Conservation (phyloP, 1,139 yeast genomes). For the Pichiaceae sp. region DNA sequence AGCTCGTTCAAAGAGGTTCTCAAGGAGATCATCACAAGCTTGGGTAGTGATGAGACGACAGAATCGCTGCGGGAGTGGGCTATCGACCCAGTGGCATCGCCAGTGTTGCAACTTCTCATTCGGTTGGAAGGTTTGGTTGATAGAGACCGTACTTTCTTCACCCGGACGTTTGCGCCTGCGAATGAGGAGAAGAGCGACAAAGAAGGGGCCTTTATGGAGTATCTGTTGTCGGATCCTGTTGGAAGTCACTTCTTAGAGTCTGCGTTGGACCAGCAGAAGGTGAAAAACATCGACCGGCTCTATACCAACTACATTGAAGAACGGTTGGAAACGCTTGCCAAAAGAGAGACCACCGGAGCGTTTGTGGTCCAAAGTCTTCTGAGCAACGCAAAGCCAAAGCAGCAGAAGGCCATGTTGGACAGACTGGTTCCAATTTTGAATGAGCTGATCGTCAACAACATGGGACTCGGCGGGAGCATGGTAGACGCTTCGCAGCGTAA, state of each 20-base stretch:
- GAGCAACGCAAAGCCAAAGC: constrained; percentile 50
- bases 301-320: constrained; percentile 67
- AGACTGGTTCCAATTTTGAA: constrained; percentile 61
- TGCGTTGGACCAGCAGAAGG: constrained; percentile 56
- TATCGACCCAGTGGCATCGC: constrained; percentile 76
- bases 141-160: constrained; percentile 63
- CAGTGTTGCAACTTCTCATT: constrained; percentile 72
- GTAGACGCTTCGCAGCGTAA: constrained; percentile 60
- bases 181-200: constrained; percentile 36
- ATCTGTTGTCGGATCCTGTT: constrained; percentile 74
- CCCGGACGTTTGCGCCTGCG: constrained; percentile 34
- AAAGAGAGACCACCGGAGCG: constrained; percentile 74
- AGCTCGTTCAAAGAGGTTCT: constrained; percentile 58
- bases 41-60: constrained; percentile 34
- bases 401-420: constrained; percentile 57
- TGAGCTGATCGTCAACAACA: constrained; percentile 53
- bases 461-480: constrained; percentile 61
- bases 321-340: constrained; percentile 62
- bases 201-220: constrained; percentile 80
- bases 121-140: constrained; percentile 79
- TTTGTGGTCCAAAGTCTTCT: constrained; percentile 70
- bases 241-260: constrained; percentile 88
- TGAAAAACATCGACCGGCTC: constrained; percentile 61
- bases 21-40: constrained; percentile 32
- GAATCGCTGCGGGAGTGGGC: constrained; percentile 60